A percentile compares a stretch with the other conserved stretches of the same genome.
phyloP scores from a whole-genome alignment of 2,329 filamentous ascomycete species.

The Fusarium stilboides region DNA sequence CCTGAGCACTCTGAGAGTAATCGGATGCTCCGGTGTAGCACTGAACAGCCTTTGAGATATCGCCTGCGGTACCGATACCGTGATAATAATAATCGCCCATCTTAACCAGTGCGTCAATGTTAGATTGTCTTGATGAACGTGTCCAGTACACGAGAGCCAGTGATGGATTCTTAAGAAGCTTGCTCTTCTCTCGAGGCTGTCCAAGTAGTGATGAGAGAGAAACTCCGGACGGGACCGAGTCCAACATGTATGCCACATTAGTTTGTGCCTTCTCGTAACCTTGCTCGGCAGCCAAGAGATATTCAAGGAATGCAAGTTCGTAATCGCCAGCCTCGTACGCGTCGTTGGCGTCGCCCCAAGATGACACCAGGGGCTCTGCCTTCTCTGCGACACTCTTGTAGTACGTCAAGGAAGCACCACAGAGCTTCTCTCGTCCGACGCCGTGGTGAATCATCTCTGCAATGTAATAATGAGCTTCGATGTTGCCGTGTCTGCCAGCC shows the following conservation, averaged over 20 bases:
- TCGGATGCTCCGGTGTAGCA: slow-evolving; percentile 96
- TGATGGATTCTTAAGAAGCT: slow-evolving; percentile 66
- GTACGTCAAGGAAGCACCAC: slow-evolving; percentile 81
- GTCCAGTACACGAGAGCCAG: slow-evolving; percentile 95
- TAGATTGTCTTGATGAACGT: slow-evolving; percentile 90
- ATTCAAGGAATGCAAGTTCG: slow-evolving; percentile 84
- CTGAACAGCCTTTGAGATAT: slow-evolving; percentile 88
- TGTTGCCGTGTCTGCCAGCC: slow-evolving; percentile 84
- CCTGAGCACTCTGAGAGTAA: slow-evolving; percentile 91
- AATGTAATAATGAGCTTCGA: slow-evolving; percentile 93
- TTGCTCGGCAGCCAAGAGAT: slow-evolving; percentile 91
- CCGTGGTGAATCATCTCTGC: slow-evolving; percentile 89
- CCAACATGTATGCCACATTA: slow-evolving; percentile 89
- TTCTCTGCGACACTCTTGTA: slow-evolving; percentile 86
- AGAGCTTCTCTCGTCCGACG: slow-evolving; percentile 84
- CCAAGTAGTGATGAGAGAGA: slow-evolving; percentile 63
- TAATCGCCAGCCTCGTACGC: slow-evolving; percentile 85
- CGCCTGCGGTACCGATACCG: slow-evolving; percentile 80
- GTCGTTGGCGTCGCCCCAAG: slow-evolving; percentile 85
- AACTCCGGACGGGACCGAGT: slow-evolving; percentile 73
- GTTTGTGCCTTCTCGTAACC: slow-evolving; percentile 92
- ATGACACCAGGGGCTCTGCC: slow-evolving; percentile 80
- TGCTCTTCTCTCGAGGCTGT: slow-evolving; percentile 53
- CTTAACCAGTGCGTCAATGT: slow-evolving; percentile 94
- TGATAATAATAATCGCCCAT: slow-evolving; percentile 98